Evolutionary conservation across 225 moss, liverwort and hornwort genomes (phyloP).

Genomic region (Marchantia polymorpha): DNA sequence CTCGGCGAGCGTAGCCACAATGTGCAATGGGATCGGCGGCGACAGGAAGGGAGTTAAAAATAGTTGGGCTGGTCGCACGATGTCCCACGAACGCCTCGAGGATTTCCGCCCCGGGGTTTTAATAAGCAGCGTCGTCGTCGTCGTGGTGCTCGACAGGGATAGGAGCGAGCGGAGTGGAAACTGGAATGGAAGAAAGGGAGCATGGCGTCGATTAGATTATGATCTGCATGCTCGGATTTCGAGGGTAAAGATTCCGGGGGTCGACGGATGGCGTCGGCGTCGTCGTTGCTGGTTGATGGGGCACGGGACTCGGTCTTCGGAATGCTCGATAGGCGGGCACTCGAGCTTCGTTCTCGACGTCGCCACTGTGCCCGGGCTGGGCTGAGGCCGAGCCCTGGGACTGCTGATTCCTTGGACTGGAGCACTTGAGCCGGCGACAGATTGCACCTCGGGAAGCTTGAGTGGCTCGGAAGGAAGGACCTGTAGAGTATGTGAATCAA

Average conservation of each 20-base stretch:
- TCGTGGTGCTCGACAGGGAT: not conserved
- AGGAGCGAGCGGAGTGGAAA: not conserved
- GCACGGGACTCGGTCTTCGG: not conserved
- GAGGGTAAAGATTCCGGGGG: too few species aligned
- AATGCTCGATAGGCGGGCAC: not conserved
- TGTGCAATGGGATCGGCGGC: not conserved
- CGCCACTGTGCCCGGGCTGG: not conserved
- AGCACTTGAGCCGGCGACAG: too few species aligned
- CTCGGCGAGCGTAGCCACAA: not conserved
- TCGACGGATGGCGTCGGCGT: not conserved
- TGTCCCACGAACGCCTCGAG: not conserved
- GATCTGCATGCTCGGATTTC: too few species aligned
- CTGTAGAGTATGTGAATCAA: not conserved
- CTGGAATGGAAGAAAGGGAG: not conserved
- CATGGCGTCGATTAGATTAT: not conserved
- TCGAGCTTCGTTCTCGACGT: not conserved
- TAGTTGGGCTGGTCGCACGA: not conserved
- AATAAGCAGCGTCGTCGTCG: not conserved
- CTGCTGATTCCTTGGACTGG: too few species aligned
- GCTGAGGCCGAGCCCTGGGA: too few species aligned
- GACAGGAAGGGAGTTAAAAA: not conserved
- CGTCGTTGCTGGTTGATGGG: not conserved
- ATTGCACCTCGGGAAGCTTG: not conserved
- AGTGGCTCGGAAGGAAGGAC: not conserved
- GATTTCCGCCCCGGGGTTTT: not conserved